Evolutionary conservation across 345 rosid genomes (phyloP).

Genomic region (Luvunga scandens): DNA sequence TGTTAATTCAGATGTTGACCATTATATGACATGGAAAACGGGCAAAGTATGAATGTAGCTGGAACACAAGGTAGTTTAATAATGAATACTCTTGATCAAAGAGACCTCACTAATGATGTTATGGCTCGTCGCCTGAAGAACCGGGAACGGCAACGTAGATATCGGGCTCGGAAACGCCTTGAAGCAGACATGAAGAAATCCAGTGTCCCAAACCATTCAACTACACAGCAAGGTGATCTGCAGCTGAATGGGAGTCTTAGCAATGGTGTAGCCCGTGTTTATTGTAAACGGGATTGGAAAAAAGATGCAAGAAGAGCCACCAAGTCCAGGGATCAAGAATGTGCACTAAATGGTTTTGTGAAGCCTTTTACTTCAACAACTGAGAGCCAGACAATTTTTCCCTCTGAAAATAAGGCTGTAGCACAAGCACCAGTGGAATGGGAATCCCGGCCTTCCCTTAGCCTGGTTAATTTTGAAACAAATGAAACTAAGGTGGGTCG

Average conservation of each 20-base stretch:
- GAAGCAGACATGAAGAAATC: constrained; percentile 43
- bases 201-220: constrained; percentile 16
- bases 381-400: constrained; percentile 15
- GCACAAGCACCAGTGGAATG: constrained; percentile 20
- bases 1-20: neutral
- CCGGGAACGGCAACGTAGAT: constrained; percentile 75
- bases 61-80: constrained; percentile 30
- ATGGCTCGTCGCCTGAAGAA: constrained; percentile 66
- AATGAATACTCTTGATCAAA: constrained; percentile 27
- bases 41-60: constrained; percentile 30
- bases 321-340: constrained; percentile 24
- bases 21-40: constrained; percentile 34
- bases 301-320: constrained; percentile 68
- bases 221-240: constrained; percentile 18
- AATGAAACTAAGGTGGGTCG: constrained; percentile 25
- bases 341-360: constrained; percentile 17
- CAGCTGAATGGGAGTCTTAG: constrained; percentile 29
- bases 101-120: constrained; percentile 28
- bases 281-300: constrained; percentile 67
- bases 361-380: constrained; percentile 10
- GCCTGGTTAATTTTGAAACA: constrained; percentile 20
- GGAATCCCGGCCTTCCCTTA: constrained; percentile 16
- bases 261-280: constrained; percentile 29
- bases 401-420: constrained; percentile 10
- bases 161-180: constrained; percentile 64